phyloP scores from a whole-genome alignment of 1,284 basidiomycete genomes.

The Pholiota adiposa region DNA sequence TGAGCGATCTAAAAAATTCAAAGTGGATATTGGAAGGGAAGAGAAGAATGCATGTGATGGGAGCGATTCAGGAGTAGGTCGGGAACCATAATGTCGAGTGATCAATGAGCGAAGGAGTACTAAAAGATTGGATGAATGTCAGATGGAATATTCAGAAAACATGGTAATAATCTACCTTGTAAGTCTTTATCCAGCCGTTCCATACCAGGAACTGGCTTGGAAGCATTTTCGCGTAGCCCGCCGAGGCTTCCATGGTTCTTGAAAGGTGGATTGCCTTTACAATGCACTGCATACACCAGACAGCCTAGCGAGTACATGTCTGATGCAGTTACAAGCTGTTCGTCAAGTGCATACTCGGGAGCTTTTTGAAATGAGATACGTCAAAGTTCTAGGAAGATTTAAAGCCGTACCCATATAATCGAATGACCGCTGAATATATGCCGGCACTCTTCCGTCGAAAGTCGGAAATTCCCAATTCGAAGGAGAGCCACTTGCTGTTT shows the following conservation, averaged over 20 bases:
- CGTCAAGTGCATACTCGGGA: conserved; percentile 94
- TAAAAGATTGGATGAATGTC: conserved; percentile 33
- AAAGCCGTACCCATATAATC: conserved; percentile 84
- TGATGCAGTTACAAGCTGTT: conserved; percentile 82
- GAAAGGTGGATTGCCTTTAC: conserved; percentile 88
- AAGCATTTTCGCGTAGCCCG: conserved; percentile 80
- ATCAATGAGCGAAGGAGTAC: conserved; percentile 80
- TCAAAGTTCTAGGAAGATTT: not conserved
- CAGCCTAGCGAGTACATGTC: conserved; percentile 97
- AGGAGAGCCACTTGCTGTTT: conserved; percentile 70
- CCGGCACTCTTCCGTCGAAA: conserved; percentile 80
- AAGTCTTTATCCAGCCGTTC: conserved; percentile 69
- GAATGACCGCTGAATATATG: conserved; percentile 89
- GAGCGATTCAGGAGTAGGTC: conserved; percentile 81
- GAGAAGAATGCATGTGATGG: conserved; percentile 92
- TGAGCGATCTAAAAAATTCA: conserved; percentile 95
- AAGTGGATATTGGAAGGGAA: conserved; percentile 93
- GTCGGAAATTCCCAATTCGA: conserved; percentile 90
- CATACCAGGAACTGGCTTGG: conserved; percentile 64
- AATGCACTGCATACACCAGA: conserved; percentile 88
- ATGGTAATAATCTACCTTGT: conserved; percentile 50
- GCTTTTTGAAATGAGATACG: conserved; percentile 49
- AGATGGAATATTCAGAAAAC: not conserved
- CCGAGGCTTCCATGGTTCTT: conserved; percentile 85
- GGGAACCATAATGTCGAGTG: conserved; percentile 73